phyloP scores from a whole-genome alignment of 192 early-diverging fungal genomes.

The Gryganskiella cystojenkinii region DNA sequence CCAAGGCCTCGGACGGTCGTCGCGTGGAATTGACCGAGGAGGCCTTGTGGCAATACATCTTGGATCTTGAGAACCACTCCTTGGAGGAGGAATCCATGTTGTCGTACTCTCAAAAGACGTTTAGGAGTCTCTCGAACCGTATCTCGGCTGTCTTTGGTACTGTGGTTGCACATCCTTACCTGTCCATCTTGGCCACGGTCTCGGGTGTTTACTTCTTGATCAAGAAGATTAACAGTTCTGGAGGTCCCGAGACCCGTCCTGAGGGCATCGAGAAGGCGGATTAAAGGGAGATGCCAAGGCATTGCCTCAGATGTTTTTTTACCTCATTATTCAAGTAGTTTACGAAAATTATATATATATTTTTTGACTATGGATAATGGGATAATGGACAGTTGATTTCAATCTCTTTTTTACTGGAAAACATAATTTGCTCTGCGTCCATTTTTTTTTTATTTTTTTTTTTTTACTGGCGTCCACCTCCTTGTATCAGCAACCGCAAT shows the following conservation, averaged over 20 bases:
- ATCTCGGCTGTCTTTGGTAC: slow-evolving; percentile 10
- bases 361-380: too few relatives aligned
- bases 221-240: slow-evolving; percentile 10
- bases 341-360: too few relatives aligned
- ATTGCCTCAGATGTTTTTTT: too few relatives aligned
- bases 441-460: too few relatives aligned
- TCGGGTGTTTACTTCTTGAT: slow-evolving; percentile 14
- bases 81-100: slow-evolving; percentile 35
- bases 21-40: slow-evolving; percentile 26
- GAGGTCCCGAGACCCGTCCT: slow-evolving; percentile 6
- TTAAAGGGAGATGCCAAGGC: not conserved
- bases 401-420: too few relatives aligned
- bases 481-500: too few relatives aligned
- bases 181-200: slow-evolving; percentile 3
- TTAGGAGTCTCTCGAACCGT: slow-evolving; percentile 15
- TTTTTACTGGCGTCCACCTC: too few relatives aligned
- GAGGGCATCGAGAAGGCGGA: slow-evolving; percentile 36
- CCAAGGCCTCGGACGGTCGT: slow-evolving; percentile 30
- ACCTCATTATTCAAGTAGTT: too few relatives aligned
- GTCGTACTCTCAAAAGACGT: slow-evolving; percentile 18
- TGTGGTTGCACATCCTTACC: slow-evolving; percentile 23
- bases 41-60: slow-evolving; percentile 29
- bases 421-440: too few relatives aligned
- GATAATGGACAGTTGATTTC: too few relatives aligned
- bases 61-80: slow-evolving; percentile 18